These are phyloP conservation scores for Corynascus novoguineensis DNA, from an alignment of 495 filamentous ascomycete genomes.

Conservation along the genomic window DNA sequence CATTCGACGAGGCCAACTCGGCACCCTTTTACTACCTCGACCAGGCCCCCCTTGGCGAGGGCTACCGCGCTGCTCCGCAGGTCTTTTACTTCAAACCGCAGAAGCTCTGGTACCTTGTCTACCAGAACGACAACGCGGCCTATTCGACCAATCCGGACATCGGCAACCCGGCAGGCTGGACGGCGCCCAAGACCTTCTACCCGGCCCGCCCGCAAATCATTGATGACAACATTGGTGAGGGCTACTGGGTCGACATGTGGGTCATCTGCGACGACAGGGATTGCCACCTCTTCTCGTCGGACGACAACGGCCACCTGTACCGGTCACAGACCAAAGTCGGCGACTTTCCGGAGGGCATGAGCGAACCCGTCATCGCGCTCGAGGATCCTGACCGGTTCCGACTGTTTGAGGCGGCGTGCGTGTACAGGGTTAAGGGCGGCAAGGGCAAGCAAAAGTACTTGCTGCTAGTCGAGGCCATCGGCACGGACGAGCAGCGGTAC, in stretches of 20 bases:
- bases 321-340: conserved; percentile 17
- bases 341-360: conserved; percentile 23
- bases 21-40: conserved; percentile 25
- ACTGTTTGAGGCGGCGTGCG: conserved; percentile 23
- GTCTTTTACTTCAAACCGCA: conserved; percentile 27
- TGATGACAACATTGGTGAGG: conserved; percentile 15
- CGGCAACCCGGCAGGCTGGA: conserved; percentile 24
- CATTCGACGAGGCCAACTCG: conserved; percentile 12
- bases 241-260: conserved; percentile 32
- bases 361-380: conserved; percentile 21
- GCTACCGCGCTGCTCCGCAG: conserved; percentile 26
- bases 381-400: conserved; percentile 11
- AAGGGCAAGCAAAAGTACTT: conserved; percentile 16
- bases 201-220: conserved; percentile 17
- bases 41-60: conserved; percentile 19
- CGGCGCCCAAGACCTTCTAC: conserved; percentile 23
- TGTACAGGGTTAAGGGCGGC: conserved; percentile 16
- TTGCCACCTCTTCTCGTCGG: conserved; percentile 26
- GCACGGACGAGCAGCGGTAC: conserved; percentile 13
- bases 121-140: conserved; percentile 28
- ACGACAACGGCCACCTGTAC: conserved; percentile 30
- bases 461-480: conserved; percentile 25
- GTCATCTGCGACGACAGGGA: conserved; percentile 22
- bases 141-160: conserved; percentile 29
- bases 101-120: conserved; percentile 27